These are phyloP conservation scores for Fusarium guadeloupense DNA, from an alignment of 2,329 filamentous ascomycete species.

Conservation along the genomic window DNA sequence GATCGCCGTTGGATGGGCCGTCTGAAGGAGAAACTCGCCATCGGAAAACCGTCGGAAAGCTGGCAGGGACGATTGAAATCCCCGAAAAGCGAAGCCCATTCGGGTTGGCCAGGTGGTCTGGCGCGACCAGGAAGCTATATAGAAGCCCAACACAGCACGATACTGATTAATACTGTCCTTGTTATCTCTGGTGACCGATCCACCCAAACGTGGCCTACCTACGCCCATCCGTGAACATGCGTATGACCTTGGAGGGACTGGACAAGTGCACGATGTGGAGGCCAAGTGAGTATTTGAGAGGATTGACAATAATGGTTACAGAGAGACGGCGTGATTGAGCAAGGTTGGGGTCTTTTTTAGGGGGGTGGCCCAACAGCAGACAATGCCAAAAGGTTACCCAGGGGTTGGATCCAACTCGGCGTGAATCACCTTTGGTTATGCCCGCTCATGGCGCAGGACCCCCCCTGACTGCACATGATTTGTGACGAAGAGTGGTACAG, in stretches of 20 bases:
- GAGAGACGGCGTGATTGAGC: slow-evolving; percentile 5
- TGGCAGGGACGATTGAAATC: slow-evolving; percentile 24
- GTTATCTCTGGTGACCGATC: not conserved
- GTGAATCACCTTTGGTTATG: slow-evolving; percentile 18
- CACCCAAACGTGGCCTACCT: not conserved
- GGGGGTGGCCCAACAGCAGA: slow-evolving; percentile 8
- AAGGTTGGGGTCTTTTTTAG: not conserved
- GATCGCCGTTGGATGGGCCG: slow-evolving; percentile 26
- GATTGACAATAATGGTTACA: not conserved
- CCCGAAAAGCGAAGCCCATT: slow-evolving; percentile 25
- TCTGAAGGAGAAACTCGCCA: slow-evolving; percentile 18
- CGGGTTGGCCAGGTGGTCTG: slow-evolving; percentile 32
- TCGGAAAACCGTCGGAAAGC: slow-evolving; percentile 27
- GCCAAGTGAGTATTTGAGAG: not conserved
- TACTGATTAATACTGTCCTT: slow-evolving; percentile 36
- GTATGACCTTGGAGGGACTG: not conserved
- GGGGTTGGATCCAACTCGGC: slow-evolving; percentile 19
- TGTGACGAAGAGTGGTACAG: slow-evolving; percentile 16
- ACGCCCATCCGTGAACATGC: not conserved
- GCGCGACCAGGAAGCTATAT: slow-evolving; percentile 36
- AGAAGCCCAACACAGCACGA: slow-evolving; percentile 37
- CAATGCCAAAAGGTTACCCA: slow-evolving; percentile 8
- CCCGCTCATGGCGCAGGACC: slow-evolving; percentile 17
- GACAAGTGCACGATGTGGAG: slow-evolving; percentile 1
- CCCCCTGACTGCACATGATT: slow-evolving; percentile 18